Percentiles rank a stretch among this genome's conserved stretches.
Evolutionary conservation across 371 early-diverging fungal species (phyloP).

Genomic region (Synchytrium microbalum): DNA sequence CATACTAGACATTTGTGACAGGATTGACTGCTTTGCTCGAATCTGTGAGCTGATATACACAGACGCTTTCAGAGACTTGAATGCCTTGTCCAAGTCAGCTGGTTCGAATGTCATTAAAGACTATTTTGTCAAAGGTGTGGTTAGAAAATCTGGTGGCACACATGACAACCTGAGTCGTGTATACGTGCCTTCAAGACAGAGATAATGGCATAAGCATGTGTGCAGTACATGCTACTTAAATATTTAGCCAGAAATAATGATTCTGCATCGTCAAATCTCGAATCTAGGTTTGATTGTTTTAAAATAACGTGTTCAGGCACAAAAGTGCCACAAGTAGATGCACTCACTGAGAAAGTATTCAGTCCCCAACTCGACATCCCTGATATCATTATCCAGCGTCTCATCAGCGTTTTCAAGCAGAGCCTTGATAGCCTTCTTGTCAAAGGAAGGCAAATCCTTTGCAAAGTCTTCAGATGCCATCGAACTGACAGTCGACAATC

Average conservation of each 20-base stretch:
- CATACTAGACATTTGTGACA: constrained; percentile 27
- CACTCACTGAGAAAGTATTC: constrained; percentile 58
- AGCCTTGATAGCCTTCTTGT: background rate
- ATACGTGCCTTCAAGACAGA: constrained; percentile 40
- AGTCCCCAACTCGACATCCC: constrained; percentile 46
- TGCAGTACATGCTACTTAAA: constrained; percentile 47
- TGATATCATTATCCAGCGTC: constrained; percentile 30
- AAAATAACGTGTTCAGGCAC: background rate
- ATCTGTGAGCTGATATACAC: constrained; percentile 42
- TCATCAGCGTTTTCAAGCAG: constrained; percentile 6
- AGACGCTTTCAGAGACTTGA: constrained; percentile 49
- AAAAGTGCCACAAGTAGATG: constrained; percentile 37
- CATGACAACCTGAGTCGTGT: background rate
- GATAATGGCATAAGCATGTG: constrained; percentile 61
- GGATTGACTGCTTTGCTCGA: constrained; percentile 38
- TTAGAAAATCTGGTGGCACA: background rate
- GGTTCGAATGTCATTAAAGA: constrained; percentile 65
- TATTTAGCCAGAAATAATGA: constrained; percentile 29
- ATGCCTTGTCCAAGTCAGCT: constrained; percentile 49
- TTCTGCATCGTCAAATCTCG: background rate
- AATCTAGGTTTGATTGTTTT: constrained; percentile 4
- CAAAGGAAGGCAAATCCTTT: background rate
- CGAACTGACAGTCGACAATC: too few relatives aligned
- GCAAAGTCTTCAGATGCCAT: too few relatives aligned
- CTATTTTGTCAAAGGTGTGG: background rate